Percentiles rank a stretch among this genome's conserved stretches.
phyloP scores from a whole-genome alignment of 768 basidiomycete species.

The Termitomyces sp. region DNA sequence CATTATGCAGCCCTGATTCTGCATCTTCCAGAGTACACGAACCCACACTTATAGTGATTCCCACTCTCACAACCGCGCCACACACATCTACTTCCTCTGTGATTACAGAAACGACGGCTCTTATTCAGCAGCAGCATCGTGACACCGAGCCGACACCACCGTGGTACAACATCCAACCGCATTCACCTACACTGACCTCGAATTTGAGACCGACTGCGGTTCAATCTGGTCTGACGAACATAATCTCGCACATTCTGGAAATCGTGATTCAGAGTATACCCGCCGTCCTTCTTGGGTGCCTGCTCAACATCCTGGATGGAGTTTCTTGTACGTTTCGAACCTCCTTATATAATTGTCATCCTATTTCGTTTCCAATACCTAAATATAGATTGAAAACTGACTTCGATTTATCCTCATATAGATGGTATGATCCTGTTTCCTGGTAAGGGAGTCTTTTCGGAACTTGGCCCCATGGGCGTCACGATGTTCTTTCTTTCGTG shows the following conservation, averaged over 20 bases:
- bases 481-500: constrained; percentile 92
- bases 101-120: neutral
- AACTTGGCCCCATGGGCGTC: constrained; percentile 83
- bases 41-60: neutral
- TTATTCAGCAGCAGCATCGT: neutral
- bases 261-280: constrained; percentile 51
- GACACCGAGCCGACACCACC: neutral
- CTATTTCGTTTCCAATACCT: neutral
- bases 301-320: constrained; percentile 91
- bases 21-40: neutral
- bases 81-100: neutral
- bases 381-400: neutral
- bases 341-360: neutral
- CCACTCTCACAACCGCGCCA: neutral
- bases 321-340: constrained; percentile 65
- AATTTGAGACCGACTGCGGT: neutral
- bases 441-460: constrained; percentile 68
- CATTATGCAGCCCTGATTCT: neutral
- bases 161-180: neutral
- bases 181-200: neutral
- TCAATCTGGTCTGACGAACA: neutral
- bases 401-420: constrained; percentile 16
- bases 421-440: constrained; percentile 98
- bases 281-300: constrained; percentile 77
- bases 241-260: neutral